These are phyloP conservation scores for Raddia guianensis DNA, from an alignment of 176 grass and related monocot species.

Conservation along the genomic window DNA sequence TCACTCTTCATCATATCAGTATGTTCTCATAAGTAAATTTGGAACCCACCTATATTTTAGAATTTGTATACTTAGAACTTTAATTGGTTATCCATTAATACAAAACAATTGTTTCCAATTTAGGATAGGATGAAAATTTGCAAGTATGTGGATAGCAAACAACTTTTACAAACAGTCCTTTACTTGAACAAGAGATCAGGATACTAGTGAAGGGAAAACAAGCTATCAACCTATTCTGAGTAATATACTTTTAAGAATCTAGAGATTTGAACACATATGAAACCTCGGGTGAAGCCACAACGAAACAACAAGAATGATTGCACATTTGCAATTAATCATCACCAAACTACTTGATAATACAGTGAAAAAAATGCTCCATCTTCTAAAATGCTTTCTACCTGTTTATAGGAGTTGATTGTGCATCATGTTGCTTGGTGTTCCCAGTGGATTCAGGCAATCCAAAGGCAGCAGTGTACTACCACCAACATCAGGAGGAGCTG, in stretches of 20 bases:
- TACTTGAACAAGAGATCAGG: constrained; percentile 3
- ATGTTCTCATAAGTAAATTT: neutral
- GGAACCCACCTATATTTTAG: too few relatives aligned
- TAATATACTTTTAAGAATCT: neutral
- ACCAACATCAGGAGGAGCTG: neutral
- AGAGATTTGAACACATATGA: neutral
- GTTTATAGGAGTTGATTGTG: constrained; percentile 16
- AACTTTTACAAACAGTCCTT: neutral
- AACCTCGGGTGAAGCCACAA: constrained; percentile 1
- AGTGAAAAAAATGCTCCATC: constrained; percentile 25
- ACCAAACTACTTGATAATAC: constrained; percentile 17
- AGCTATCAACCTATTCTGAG: neutral
- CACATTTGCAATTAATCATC: neutral
- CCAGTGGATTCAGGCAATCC: neutral
- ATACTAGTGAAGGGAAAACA: neutral
- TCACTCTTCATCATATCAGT: neutral
- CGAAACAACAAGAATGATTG: constrained; percentile 20
- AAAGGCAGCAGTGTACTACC: neutral
- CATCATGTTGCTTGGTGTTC: constrained; percentile 8
- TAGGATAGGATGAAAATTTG: constrained; percentile 15
- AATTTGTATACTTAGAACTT: neutral
- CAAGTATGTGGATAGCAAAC: neutral
- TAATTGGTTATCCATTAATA: constrained; percentile 1
- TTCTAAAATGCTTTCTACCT: constrained; percentile 36
- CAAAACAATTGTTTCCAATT: neutral